Base-by-base conservation (phyloP, 345 rosid genomes). In the Eucalyptus regnans region DNA sequence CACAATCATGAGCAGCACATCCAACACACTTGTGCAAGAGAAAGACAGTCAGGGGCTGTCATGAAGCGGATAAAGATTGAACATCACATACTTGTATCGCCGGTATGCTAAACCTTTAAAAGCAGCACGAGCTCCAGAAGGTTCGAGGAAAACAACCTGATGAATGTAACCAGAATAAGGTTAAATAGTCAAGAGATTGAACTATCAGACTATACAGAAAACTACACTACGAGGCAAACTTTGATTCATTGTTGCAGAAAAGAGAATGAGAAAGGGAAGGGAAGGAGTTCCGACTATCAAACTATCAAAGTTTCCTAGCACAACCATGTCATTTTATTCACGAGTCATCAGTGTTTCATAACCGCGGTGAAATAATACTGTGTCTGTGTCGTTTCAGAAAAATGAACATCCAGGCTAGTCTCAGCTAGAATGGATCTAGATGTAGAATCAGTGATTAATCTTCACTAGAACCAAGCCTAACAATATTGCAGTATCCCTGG, bases 101-200 rank as follows among this genome's bases (percentile, higher is more conserved):
- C 94, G 96, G 94, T 98, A 98, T 54, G 97, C 95, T 91, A 98
- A 93, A 89, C 96, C 97, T 90, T 91, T 96, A 89, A 93, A 94
- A 91, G 99, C 99, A 91, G 97, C 94, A 87, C 96, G 95, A 89
- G 99, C 99, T 89, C 94, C 98, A 79, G 96, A 91, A 50, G 98
- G 94, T 92, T 97, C 99, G 58, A 97, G 97, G 91, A 96, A 97
- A 91, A 95, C 93, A 93, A 95, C 97, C 99, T 97, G 93, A 88
- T 89, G 89, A 89, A 91, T 17, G 46, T 33, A 88, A 87, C 88
- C 83, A 58, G 83, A 81, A 86, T 58, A 56, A 27, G 50, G 23
- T 62, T 13, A 87, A 31, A 87, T 29, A 22, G 68, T 71, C 10
- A 41, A 86, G 8, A 41, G 15, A 62, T 62, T 58, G 83, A 43